Conservation (phyloP, 495 filamentous ascomycete genomes). For the Aspergillus panamensis region DNA sequence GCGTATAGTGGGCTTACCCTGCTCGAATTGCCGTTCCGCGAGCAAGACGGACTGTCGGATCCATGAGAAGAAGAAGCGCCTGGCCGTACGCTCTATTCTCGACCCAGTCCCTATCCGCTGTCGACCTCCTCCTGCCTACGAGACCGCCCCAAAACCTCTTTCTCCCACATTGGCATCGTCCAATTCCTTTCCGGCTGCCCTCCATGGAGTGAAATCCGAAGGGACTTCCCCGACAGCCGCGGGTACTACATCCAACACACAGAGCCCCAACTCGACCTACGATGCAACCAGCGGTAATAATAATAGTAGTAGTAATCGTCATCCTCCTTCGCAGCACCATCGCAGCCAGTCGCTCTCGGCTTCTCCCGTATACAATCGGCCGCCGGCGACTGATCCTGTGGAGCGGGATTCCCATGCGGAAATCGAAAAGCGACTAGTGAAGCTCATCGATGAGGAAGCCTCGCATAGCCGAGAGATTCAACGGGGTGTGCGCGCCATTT, state of each 20-base stretch:
- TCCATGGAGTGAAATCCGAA: constrained; percentile 25
- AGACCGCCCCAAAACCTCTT: constrained; percentile 23
- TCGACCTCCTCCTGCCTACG: constrained; percentile 36
- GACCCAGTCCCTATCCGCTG: constrained; percentile 49
- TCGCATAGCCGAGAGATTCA: constrained; percentile 42
- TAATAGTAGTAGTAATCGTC: constrained; percentile 7
- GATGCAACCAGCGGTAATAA: neutral
- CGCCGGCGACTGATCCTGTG: constrained; percentile 26
- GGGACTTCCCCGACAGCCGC: constrained; percentile 18
- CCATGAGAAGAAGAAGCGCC: constrained; percentile 48
- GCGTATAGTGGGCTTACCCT: constrained; percentile 42
- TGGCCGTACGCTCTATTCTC: constrained; percentile 44
- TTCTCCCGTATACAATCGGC: constrained; percentile 28
- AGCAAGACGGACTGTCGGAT: constrained; percentile 47
- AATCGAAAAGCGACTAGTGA: constrained; percentile 44
- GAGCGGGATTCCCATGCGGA: constrained; percentile 36
- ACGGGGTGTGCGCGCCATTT: constrained; percentile 46
- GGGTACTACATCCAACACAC: constrained; percentile 5
- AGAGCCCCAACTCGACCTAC: constrained; percentile 6
- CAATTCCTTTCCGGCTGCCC: constrained; percentile 33
- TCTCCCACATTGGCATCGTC: constrained; percentile 23
- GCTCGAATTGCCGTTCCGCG: constrained; percentile 45
- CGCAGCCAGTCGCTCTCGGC: constrained; percentile 22
- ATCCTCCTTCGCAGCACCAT: constrained; percentile 14
- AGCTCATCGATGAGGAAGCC: constrained; percentile 46